These are phyloP conservation scores for Acer yangbiense DNA, from an alignment of 345 rosid species.

Conservation along the genomic window DNA sequence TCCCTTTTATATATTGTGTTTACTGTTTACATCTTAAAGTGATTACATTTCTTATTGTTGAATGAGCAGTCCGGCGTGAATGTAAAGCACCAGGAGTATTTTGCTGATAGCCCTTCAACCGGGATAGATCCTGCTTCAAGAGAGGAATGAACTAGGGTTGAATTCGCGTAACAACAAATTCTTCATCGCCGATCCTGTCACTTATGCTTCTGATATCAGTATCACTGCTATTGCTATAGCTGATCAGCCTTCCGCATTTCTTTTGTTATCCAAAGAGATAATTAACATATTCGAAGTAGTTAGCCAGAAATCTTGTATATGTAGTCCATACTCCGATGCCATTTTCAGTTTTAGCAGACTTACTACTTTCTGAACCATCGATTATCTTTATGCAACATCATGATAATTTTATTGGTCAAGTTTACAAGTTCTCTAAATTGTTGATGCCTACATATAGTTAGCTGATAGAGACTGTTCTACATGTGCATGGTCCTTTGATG, in stretches of 20 bases:
- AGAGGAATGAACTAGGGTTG: background rate
- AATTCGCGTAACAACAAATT: background rate
- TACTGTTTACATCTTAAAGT: background rate
- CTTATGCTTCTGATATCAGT: background rate
- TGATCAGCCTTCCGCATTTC: background rate
- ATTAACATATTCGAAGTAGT: background rate
- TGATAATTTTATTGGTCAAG: too few species aligned
- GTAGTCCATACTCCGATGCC: background rate
- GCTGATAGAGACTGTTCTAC: too few species aligned
- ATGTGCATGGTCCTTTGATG: too few species aligned
- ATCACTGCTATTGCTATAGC: background rate
- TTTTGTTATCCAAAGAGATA: background rate
- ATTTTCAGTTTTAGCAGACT: background rate
- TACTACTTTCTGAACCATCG: too few species aligned
- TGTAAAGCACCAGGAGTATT: slow-evolving; percentile 92
- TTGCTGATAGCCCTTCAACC: slow-evolving; percentile 75
- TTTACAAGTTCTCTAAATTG: too few species aligned
- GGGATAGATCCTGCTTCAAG: slow-evolving; percentile 63
- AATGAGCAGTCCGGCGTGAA: slow-evolving; percentile 53
- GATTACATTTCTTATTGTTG: too few species aligned
- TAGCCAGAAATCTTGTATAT: background rate
- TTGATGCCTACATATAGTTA: too few species aligned
- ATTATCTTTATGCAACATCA: too few species aligned
- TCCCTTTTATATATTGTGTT: background rate
- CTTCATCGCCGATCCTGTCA: background rate